Conservation (phyloP, 78 protist species). For the Capsaspora owczarzaki region DNA sequence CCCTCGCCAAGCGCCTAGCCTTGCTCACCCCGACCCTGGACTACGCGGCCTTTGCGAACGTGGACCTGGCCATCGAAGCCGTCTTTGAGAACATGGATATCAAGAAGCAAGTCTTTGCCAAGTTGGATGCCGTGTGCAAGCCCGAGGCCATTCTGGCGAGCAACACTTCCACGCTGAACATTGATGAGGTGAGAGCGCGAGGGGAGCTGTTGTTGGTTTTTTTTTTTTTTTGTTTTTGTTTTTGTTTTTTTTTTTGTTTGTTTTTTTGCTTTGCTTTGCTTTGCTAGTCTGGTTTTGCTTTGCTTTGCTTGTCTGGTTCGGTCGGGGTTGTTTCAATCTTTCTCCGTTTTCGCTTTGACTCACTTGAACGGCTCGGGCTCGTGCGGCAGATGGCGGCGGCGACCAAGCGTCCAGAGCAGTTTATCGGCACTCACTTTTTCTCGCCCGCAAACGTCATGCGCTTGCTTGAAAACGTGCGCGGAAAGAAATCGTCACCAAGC, state of each 20-base stretch:
- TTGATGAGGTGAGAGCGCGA: constrained; percentile 41
- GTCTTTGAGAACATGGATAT: constrained; percentile 45
- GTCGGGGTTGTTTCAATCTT: background rate
- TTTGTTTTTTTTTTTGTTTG: background rate
- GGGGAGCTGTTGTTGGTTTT: background rate
- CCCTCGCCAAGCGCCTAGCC: background rate
- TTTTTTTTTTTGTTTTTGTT: background rate
- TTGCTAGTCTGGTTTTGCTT: background rate
- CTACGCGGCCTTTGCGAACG: constrained; percentile 1
- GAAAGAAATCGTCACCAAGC: too few relatives aligned
- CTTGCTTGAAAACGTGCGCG: constrained; percentile 46
- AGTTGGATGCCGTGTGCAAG: constrained; percentile 32
- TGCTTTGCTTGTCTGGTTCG: background rate
- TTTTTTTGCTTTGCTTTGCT: background rate
- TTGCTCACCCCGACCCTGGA: background rate
- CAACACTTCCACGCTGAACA: constrained; percentile 49
- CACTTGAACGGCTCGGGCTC: background rate
- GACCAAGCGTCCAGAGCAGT: constrained; percentile 20
- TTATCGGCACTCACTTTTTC: constrained; percentile 61
- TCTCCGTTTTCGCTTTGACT: too few relatives aligned
- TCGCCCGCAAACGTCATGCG: constrained; percentile 68
- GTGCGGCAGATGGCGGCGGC: constrained; percentile 1
- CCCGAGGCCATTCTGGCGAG: constrained; percentile 36
- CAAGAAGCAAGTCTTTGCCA: constrained; percentile 44
- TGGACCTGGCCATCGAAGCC: constrained; percentile 54